These are phyloP conservation scores for Tricholomella constricta DNA, from an alignment of 768 basidiomycete genomes.

Conservation along the genomic window DNA sequence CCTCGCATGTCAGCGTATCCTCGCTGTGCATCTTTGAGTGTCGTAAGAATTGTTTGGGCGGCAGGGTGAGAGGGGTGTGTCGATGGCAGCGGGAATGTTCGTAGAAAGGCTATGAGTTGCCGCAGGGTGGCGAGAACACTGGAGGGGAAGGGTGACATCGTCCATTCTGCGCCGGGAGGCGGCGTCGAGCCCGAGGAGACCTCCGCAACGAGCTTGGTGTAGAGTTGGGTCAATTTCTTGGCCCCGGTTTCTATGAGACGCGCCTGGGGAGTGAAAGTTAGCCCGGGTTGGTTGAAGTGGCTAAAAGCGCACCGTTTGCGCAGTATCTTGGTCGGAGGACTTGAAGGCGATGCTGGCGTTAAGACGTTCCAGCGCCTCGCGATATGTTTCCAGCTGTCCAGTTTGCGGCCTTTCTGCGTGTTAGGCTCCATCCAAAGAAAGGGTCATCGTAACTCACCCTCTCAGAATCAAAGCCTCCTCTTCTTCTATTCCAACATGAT, in stretches of 20 bases:
- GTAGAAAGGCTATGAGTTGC: conserved; percentile 69
- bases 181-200: conserved; percentile 77
- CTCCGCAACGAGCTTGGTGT: conserved; percentile 88
- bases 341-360: conserved; percentile 83
- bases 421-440: conserved; percentile 1
- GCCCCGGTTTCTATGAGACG: conserved; percentile 80
- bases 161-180: conserved; percentile 57
- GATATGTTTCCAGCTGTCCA: conserved; percentile 64
- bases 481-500: conserved; percentile 70
- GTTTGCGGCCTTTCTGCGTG: conserved; percentile 61
- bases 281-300: not conserved
- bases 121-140: conserved; percentile 52
- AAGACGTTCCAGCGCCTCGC: conserved; percentile 71
- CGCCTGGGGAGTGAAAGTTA: conserved; percentile 37
- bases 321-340: conserved; percentile 53
- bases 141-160: conserved; percentile 55
- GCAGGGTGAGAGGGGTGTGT: conserved; percentile 87
- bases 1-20: conserved; percentile 90
- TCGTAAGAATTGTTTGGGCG: conserved; percentile 59
- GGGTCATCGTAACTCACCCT: conserved; percentile 50
- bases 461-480: conserved; percentile 80
- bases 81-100: conserved; percentile 71
- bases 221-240: conserved; percentile 79
- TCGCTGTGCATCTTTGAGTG: conserved; percentile 74
- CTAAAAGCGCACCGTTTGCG: conserved; percentile 47